Conservation (phyloP, 1,284 basidiomycete genomes). For the Stygiomarasmius scandens region DNA sequence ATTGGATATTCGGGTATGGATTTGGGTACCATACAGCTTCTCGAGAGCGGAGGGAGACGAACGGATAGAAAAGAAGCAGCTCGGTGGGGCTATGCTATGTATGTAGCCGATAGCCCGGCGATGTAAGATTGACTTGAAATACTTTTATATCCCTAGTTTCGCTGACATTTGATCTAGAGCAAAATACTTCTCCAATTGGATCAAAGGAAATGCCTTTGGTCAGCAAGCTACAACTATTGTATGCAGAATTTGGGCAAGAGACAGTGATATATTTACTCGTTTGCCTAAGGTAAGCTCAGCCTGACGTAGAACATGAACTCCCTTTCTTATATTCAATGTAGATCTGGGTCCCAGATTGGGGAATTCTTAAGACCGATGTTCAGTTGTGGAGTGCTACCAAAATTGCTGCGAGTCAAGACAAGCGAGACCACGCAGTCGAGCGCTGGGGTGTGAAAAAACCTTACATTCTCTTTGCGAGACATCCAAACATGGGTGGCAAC, state of each 20-base stretch:
- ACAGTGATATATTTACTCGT: neutral
- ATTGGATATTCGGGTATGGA: neutral
- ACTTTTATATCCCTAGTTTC: neutral
- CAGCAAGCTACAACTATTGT: neutral
- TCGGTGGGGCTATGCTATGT: neutral
- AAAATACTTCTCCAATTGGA: neutral
- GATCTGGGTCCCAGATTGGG: conserved; percentile 16
- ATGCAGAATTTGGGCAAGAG: neutral
- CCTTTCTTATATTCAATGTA: neutral
- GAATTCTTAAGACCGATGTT: neutral
- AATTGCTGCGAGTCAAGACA: conserved; percentile 11
- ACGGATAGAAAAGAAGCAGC: neutral
- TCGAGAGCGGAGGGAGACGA: neutral
- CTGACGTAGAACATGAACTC: neutral
- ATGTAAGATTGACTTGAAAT: neutral
- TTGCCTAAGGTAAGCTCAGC: neutral
- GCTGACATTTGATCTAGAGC: neutral
- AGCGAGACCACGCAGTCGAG: conserved; percentile 12
- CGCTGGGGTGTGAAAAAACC: conserved; percentile 17
- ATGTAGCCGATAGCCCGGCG: neutral
- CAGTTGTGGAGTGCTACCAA: neutral
- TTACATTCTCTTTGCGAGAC: conserved; percentile 17
- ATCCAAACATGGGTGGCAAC: conserved; percentile 15
- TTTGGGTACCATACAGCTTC: neutral
- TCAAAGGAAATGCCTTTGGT: neutral